Evolutionary conservation across 331 rosid species (phyloP), one percentile per base, ranked within the genome.

Genomic region (Dryas integrifolia): DNA sequence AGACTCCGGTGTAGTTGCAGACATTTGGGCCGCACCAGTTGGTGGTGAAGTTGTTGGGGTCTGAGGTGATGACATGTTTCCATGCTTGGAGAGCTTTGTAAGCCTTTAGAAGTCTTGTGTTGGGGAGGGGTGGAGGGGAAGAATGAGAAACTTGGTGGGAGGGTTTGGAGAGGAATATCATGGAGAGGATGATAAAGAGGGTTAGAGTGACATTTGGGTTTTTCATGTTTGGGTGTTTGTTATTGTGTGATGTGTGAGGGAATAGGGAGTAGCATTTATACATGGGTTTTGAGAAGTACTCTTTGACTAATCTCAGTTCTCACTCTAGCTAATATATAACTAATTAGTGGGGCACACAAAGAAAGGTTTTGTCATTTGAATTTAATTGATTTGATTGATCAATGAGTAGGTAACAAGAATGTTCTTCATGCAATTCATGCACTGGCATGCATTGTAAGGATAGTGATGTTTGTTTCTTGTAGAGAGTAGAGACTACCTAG

Each of bases 1-100:
- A 89, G 38, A 93, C 76, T 3, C 98, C 98, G 1, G 84, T 83
- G 87, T 93, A 93, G 85, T 84, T 87, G 85, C 98, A 93, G 2
- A 93, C 97, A 0, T 88, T 4, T 45, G 78, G 88, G 62, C 95
- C 97, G 38, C 73, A 80, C 98, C 98, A 93, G 9, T 85, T 76
- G 65, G 76, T 24, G 67, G 98, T 89, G 85, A 88, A 72, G 77
- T 86, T 78, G 0, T 80, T 74, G 0, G 97, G 96, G 80, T 93
- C 98, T 0, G 88, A 85, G 65, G 90, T 83, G 61, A 93, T 82
- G 13, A 66, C 55, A 48, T 78, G 89, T 79, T 93, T 93, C 96
- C 91, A 93, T 64, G 88, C 96, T 85, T 91, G 94, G 66, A 93
- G 92, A 1, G 96, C 97, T 21, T 30, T 65, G 85, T 80, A 89